Conservation (phyloP, 129 eudicot genomes). For the Cynara cardunculus region DNA sequence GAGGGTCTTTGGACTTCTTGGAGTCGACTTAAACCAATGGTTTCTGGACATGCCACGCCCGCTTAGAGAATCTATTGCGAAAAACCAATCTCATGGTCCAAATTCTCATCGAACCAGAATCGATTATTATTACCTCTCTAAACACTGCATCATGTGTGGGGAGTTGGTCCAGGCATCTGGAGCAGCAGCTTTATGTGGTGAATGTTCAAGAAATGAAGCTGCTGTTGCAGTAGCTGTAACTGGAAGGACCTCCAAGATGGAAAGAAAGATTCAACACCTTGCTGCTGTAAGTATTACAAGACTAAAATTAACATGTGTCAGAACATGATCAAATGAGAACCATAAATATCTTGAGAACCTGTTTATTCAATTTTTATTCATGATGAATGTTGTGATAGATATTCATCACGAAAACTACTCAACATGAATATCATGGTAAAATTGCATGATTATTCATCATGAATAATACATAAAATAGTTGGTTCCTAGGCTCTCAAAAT, state of each 20-base stretch:
- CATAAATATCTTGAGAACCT: not conserved
- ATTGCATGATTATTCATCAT: not conserved
- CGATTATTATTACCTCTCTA: conserved; percentile 78
- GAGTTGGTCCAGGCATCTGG: conserved; percentile 62
- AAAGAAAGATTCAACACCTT: conserved; percentile 84
- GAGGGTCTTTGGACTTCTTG: conserved; percentile 87
- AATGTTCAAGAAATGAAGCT: conserved; percentile 59
- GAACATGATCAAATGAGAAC: not conserved
- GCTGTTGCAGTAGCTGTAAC: conserved; percentile 51
- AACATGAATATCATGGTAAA: not conserved
- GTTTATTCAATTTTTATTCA: not conserved
- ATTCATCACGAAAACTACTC: not conserved
- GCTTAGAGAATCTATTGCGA: conserved; percentile 55
- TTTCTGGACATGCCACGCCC: conserved; percentile 80
- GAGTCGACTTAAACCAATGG: conserved; percentile 78
- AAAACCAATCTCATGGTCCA: conserved; percentile 38
- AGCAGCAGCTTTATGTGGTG: conserved; percentile 44
- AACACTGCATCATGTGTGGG: conserved; percentile 80
- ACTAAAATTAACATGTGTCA: not conserved
- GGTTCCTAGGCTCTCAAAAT: not conserved
- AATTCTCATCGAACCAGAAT: conserved; percentile 65
- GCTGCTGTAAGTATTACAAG: conserved; percentile 64
- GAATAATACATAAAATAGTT: not conserved
- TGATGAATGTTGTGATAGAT: not conserved
- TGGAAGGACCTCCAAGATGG: conserved; percentile 73